phyloP scores from a whole-genome alignment of 2,329 filamentous ascomycete species.

The Xylaria sp. region DNA sequence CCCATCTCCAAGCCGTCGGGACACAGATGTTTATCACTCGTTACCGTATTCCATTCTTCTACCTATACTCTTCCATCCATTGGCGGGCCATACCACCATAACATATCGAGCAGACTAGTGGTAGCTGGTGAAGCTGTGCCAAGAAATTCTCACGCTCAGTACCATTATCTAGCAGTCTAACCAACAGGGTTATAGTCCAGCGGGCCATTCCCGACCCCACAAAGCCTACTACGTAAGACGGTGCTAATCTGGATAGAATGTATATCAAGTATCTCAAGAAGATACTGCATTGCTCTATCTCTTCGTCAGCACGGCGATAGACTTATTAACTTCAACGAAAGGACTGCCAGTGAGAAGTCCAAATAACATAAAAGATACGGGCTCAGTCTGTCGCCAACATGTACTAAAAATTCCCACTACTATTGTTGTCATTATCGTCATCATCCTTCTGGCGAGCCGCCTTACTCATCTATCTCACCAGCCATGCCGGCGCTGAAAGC shows the following conservation, averaged over 20 bases:
- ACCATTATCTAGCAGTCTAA: not conserved
- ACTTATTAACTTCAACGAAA: not conserved
- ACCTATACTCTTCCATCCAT: too few species aligned
- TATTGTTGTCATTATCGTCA: not conserved
- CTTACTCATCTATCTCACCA: not conserved
- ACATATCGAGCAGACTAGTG: not conserved
- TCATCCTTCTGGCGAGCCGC: not conserved
- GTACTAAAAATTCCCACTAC: not conserved
- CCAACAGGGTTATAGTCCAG: not conserved
- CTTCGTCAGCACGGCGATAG: not conserved
- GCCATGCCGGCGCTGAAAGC: slow-evolving; percentile 40
- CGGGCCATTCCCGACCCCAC: not conserved
- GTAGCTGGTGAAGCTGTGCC: not conserved
- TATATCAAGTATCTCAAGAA: not conserved
- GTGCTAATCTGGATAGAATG: not conserved
- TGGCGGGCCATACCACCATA: too few species aligned
- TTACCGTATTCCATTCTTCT: not conserved
- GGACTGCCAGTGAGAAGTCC: not conserved
- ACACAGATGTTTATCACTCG: not conserved
- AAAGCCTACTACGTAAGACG: not conserved
- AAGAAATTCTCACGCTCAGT: not conserved
- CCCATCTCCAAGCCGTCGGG: slow-evolving; percentile 14
- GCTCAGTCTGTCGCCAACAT: not conserved
- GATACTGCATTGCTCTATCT: not conserved
- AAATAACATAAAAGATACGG: not conserved